Percentiles rank a stretch among this genome's conserved stretches.
phyloP scores from a whole-genome alignment of 139 green algal species.

The Desmodesmus armatus region DNA sequence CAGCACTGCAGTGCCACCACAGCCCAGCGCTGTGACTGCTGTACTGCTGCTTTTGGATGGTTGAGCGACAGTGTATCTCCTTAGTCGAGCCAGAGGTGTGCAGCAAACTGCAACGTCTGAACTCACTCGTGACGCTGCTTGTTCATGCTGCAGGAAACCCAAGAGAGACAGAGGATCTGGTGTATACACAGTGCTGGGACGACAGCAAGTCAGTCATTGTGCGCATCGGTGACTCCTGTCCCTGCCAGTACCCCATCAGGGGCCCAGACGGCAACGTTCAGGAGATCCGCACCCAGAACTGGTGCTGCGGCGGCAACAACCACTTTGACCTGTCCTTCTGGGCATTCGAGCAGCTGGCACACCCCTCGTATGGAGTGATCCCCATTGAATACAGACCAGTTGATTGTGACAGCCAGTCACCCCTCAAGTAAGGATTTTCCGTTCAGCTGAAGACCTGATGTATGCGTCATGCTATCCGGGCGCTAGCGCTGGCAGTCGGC shows the following conservation, averaged over 20 bases:
- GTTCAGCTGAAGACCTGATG: too few relatives aligned
- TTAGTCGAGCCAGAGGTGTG: constrained; percentile 48
- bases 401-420: constrained; percentile 12
- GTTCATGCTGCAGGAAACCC: not conserved
- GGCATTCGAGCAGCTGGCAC: constrained; percentile 62
- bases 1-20: too few relatives aligned
- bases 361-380: constrained; percentile 39
- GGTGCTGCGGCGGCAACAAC: constrained; percentile 37
- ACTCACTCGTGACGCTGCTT: not conserved
- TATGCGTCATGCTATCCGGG: too few relatives aligned
- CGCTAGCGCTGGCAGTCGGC: too few relatives aligned
- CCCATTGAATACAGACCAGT: constrained; percentile 38
- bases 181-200: constrained; percentile 50
- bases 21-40: too few relatives aligned
- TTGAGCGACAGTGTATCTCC: too few relatives aligned
- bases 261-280: not conserved
- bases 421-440: too few relatives aligned
- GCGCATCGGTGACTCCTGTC: constrained; percentile 67
- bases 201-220: constrained; percentile 41
- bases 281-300: constrained; percentile 24
- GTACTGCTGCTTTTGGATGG: too few relatives aligned
- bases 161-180: constrained; percentile 31
- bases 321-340: constrained; percentile 63
- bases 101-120: constrained; percentile 51
- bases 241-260: constrained; percentile 2